Conservation (phyloP, 495 filamentous ascomycete genomes). For the Zalerion maritima region DNA sequence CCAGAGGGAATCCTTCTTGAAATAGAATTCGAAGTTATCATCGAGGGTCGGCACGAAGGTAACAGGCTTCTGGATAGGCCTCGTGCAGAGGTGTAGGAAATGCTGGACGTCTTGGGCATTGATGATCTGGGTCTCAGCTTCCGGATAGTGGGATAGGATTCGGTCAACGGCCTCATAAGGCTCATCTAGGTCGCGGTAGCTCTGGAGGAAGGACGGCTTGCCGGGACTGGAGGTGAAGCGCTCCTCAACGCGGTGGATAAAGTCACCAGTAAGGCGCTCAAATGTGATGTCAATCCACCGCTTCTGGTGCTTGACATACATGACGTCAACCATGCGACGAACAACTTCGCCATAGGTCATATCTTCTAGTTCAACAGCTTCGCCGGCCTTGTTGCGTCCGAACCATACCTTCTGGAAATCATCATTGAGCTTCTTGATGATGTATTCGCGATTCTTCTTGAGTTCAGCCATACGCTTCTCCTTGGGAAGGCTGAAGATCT, state of each 20-base stretch:
- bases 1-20: slow-evolving; percentile 99
- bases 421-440: slow-evolving; percentile 94
- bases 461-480: slow-evolving; percentile 84
- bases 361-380: slow-evolving; percentile 88
- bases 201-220: slow-evolving; percentile 66
- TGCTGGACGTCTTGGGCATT: slow-evolving; percentile 95
- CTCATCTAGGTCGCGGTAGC: slow-evolving; percentile 70
- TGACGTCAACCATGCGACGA: slow-evolving; percentile 84
- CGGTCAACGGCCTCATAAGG: slow-evolving; percentile 63
- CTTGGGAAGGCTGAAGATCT: slow-evolving; percentile 93
- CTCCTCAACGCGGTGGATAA: slow-evolving; percentile 90
- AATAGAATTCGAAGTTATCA: slow-evolving; percentile 93
- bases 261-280: slow-evolving; percentile 71
- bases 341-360: slow-evolving; percentile 96
- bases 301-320: slow-evolving; percentile 87
- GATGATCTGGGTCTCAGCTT: slow-evolving; percentile 79
- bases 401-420: slow-evolving; percentile 99
- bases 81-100: slow-evolving; percentile 85
- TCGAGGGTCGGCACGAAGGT: slow-evolving; percentile 89
- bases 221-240: slow-evolving; percentile 60
- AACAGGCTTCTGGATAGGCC: slow-evolving; percentile 87
- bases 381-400: slow-evolving; percentile 66
- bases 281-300: slow-evolving; percentile 90
- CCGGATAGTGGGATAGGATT: slow-evolving; percentile 70
- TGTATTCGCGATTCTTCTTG: slow-evolving; percentile 82